Evolutionary conservation across 306 rosid species (phyloP), one percentile per base, ranked within the genome.

Genomic region (Aeschynomene evenia): DNA sequence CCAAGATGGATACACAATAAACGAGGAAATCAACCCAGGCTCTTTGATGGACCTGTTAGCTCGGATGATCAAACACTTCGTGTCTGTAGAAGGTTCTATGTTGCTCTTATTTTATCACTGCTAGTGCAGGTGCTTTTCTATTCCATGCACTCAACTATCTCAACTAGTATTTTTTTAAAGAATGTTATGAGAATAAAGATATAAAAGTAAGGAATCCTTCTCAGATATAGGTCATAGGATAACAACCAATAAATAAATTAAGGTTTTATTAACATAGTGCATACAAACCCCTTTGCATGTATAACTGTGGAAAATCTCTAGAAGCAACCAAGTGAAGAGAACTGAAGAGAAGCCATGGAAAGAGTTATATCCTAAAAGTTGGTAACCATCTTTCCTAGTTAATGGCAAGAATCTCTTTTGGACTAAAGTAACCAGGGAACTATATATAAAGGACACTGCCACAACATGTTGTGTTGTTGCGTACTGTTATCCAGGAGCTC

Each of bases 21-120:
- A 58, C 71, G 23, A 56, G 80, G 80, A 81, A 83, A 70, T 73
- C 78, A 60, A 68, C 76, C 29, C 66, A 85, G 77, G 77, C 50
- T 77, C 60, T 43, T 77, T 43, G 65, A 58, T 62, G 80, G 79
- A 75, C 42, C 74, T 16, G 66, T 54, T 24, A 81, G 71, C 77
- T 77, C 84, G 1, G 91, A 90, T 79, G 96, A 88, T 77, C 96
- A 86, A 81, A 75, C 86, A 40, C 82, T 82, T 71, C 87, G 98
- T 75, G 89, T 94, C 52, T 94, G 95, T 85, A 90, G 84, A 87
- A 80, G 98, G 67, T 94, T 94, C 77, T 90, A 86, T 77, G 97
- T 94, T 71, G 96, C 97, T 77, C 93, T 94, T 79, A 88, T 94
- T 79, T 83, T 94, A 80, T 88, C 98, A 63, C 89, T 88, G 75